phyloP scores from a whole-genome alignment of 805 yeast genomes.

The Wickerhamomyces chambardii region DNA sequence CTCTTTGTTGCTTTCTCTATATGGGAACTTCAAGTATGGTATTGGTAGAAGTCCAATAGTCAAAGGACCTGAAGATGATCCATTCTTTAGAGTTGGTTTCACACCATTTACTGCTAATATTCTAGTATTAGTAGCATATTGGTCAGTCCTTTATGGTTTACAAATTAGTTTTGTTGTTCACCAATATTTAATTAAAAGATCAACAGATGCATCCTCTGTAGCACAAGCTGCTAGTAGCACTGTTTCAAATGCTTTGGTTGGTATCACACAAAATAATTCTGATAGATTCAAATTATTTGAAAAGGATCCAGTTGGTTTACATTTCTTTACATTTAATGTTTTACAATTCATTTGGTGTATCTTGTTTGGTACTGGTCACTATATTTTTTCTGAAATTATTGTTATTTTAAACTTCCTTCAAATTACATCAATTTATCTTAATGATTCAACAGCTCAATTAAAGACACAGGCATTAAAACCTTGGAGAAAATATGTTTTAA shows the following conservation, averaged over 20 bases:
- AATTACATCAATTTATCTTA: constrained; percentile 37
- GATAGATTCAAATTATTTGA: not conserved
- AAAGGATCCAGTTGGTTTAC: constrained; percentile 37
- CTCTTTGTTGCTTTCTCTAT: constrained; percentile 46
- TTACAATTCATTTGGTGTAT: constrained; percentile 55
- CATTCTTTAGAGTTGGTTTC: constrained; percentile 38
- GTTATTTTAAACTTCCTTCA: constrained; percentile 52
- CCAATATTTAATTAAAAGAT: constrained; percentile 21
- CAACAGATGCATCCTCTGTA: constrained; percentile 1
- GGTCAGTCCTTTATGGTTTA: constrained; percentile 43
- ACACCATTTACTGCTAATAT: constrained; percentile 67
- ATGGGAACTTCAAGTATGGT: constrained; percentile 46
- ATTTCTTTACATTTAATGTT: constrained; percentile 55
- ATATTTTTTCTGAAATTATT: constrained; percentile 48
- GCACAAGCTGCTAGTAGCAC: constrained; percentile 4
- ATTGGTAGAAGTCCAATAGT: constrained; percentile 42
- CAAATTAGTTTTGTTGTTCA: constrained; percentile 45
- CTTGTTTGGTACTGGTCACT: constrained; percentile 51
- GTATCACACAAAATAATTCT: too few species aligned
- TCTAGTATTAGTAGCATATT: constrained; percentile 40
- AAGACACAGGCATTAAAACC: constrained; percentile 45
- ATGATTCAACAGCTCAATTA: constrained; percentile 34
- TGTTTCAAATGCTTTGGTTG: too few species aligned
- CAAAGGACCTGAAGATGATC: constrained; percentile 30
- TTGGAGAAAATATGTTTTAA: constrained; percentile 38